Conservation (phyloP, 352 stramenopile species). For the Phytopythium oedochilum region DNA sequence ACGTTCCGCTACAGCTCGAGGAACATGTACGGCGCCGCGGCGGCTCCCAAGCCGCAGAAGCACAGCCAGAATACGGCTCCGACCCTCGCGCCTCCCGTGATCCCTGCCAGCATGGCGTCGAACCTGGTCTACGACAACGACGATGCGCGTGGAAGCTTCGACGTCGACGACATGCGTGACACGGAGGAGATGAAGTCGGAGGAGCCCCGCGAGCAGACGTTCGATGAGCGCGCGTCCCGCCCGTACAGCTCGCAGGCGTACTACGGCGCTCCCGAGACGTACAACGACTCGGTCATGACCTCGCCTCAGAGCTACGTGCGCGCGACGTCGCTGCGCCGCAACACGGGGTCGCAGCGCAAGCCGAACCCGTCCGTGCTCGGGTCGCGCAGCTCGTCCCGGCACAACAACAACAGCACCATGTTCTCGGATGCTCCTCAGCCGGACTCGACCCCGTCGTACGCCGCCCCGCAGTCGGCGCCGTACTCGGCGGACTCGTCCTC, state of each 20-base stretch:
- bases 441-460: constrained; percentile 12
- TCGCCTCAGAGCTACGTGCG: constrained; percentile 75
- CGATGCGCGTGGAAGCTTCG: constrained; percentile 66
- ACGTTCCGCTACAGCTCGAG: constrained; percentile 7
- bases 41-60: constrained; percentile 17
- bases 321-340: constrained; percentile 60
- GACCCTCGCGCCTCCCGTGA: constrained; percentile 32
- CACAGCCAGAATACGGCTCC: constrained; percentile 18
- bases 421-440: constrained; percentile 11
- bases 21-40: constrained; percentile 8
- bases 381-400: constrained; percentile 17
- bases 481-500: constrained; percentile 8
- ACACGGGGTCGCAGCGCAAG: constrained; percentile 18
- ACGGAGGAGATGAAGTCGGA: constrained; percentile 34
- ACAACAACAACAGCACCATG: constrained; percentile 8
- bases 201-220: constrained; percentile 23
- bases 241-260: constrained; percentile 16
- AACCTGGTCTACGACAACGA: constrained; percentile 33
- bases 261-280: constrained; percentile 27
- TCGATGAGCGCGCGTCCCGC: constrained; percentile 11
- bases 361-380: constrained; percentile 20
- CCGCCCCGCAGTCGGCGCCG: constrained; percentile 6
- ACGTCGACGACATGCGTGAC: constrained; percentile 78
- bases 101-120: constrained; percentile 19
- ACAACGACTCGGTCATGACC: constrained; percentile 38